phyloP scores from a whole-genome alignment of 441 rosid genomes.

The Pelargonium fulgidum region DNA sequence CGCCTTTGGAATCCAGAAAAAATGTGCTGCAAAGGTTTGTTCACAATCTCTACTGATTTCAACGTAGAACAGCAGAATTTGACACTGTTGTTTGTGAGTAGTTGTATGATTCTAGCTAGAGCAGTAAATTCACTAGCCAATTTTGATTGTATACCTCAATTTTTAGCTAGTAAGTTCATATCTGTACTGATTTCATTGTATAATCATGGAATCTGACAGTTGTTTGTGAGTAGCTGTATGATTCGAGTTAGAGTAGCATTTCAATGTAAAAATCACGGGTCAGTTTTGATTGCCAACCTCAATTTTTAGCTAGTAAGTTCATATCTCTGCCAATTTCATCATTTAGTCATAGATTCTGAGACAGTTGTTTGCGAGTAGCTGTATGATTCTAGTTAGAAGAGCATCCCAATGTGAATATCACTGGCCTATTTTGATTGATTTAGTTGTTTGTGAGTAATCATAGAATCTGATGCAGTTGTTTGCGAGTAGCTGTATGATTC shows the following conservation, averaged over 20 bases:
- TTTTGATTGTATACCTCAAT: too few relatives aligned
- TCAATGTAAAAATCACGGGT: background rate
- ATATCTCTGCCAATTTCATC: background rate
- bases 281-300: too few relatives aligned
- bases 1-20: constrained; percentile 82
- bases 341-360: too few relatives aligned
- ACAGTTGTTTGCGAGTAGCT: too few relatives aligned
- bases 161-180: background rate
- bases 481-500: background rate
- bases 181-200: too few relatives aligned
- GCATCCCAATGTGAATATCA: background rate
- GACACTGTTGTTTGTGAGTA: too few relatives aligned
- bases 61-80: background rate
- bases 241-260: background rate
- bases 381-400: background rate
- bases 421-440: too few relatives aligned
- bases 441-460: too few relatives aligned
- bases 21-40: constrained; percentile 81
- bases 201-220: too few relatives aligned
- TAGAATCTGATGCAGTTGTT: too few relatives aligned
- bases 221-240: too few relatives aligned
- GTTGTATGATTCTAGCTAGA: background rate
- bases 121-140: background rate
- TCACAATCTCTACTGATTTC: background rate
- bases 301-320: background rate